A percentile compares a stretch with the other conserved stretches of the same genome.
Conservation (phyloP, 2,329 filamentous ascomycete genomes). For the Colletotrichum spaethianum region DNA sequence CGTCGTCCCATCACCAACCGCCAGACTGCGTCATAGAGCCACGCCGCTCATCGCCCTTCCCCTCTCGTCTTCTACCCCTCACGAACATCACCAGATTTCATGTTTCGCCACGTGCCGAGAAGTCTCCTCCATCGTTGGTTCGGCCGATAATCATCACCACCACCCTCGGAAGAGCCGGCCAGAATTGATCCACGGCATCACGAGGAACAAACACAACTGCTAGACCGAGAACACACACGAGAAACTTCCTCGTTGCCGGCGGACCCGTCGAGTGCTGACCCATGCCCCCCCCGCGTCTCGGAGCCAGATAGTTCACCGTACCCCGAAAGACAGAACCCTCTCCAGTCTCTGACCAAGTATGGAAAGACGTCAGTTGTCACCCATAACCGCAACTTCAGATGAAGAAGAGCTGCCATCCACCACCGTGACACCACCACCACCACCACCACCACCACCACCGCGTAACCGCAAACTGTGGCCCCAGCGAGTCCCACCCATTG, state of each 20-base stretch:
- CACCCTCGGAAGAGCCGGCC: not conserved
- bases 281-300: not conserved
- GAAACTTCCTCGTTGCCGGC: not conserved
- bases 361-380: not conserved
- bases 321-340: not conserved
- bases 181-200: not conserved
- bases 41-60: not conserved
- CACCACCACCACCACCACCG: not conserved
- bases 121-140: not conserved
- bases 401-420: not conserved
- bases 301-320: not conserved
- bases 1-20: not conserved
- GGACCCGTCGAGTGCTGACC: not conserved
- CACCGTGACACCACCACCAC: not conserved
- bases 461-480: too few relatives aligned
- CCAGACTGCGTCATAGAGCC: constrained; percentile 9
- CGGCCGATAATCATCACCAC: not conserved
- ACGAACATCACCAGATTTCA: constrained; percentile 15
- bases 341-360: not conserved
- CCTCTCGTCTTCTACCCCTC: not conserved
- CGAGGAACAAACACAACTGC: not conserved
- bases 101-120: constrained; percentile 20
- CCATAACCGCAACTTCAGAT: not conserved
- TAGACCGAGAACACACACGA: not conserved
- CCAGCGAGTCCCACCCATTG: too few relatives aligned